Base-by-base conservation (phyloP, 2,329 filamentous ascomycete species). In the Aspergillus fructus region DNA sequence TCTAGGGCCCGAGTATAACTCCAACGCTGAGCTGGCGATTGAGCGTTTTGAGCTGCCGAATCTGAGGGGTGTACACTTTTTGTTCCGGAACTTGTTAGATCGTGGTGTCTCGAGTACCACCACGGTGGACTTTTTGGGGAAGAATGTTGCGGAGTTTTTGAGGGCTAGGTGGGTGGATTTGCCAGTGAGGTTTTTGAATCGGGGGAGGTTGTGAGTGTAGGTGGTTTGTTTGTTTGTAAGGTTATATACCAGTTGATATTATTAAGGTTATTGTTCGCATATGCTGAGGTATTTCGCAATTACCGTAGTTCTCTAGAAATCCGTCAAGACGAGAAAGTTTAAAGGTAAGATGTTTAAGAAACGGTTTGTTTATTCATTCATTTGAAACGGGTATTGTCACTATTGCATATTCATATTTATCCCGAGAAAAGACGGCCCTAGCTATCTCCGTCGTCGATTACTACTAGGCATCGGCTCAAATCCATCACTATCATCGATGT, bases 11-110 rank as follows among this genome's bases (percentile, higher is more conserved):
- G 66, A 68, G 41, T 66, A 68, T 19, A 58, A 13, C 4, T 51
- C 54, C 0, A 63, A 61, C 19, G 50, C 63, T 3, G 34, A 52
- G 17, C n/a, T 66, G 27, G 5, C 51, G 11, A 71, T 82, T 15
- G 78, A 80, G 45, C 67, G 79, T 1, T 78, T 79, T 40, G 79
- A 82, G 68, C 69, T 81, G 21, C 73, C 77, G 11, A 73, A 77
- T 53, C 65, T 78, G 46, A 62, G 64, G 19, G 74, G 60, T 1
- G 74, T 76, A 55, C 71, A 75, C 62, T 74, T 76, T 59, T 55
- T 75, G 52, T 71, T 74, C 54, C 57, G 70, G 4, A 73, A 74
- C 60, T 49, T 73, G 51, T 52, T 76, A 46, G 72, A 74, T 58
- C 61, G 72, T 2, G 72, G 73, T 1, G 72, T 73, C 1, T 67